Percentiles rank a stretch among this genome's conserved stretches.
Evolutionary conservation across 306 rosid genomes (phyloP).

Genomic region (Adenanthera pavonina): DNA sequence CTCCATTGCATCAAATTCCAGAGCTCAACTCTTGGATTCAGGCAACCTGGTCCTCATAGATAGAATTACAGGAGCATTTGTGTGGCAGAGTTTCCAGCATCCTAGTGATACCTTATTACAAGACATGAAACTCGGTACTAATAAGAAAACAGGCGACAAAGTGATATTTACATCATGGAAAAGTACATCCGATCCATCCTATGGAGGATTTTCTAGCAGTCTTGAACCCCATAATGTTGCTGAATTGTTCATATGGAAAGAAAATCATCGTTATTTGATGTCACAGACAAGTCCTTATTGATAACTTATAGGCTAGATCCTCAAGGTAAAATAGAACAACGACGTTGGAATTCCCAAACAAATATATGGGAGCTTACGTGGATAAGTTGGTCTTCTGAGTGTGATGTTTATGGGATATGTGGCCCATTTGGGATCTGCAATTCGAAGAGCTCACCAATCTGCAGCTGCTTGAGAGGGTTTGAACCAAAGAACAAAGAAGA

Average conservation of each 20-base stretch:
- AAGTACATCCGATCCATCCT: slow-evolving; percentile 34
- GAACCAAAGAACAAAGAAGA: slow-evolving; percentile 12
- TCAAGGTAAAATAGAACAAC: neutral
- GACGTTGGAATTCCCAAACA: neutral
- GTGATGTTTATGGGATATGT: slow-evolving; percentile 21
- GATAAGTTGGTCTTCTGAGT: no score
- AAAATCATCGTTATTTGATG: neutral
- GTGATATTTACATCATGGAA: slow-evolving; percentile 38
- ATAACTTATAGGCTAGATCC: neutral
- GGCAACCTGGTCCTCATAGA: slow-evolving; percentile 44
- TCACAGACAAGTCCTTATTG: no score
- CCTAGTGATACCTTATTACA: slow-evolving; percentile 1
- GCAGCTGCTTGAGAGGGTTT: neutral
- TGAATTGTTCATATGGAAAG: neutral
- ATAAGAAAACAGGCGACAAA: neutral
- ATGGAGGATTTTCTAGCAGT: neutral
- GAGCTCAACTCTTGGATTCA: slow-evolving; percentile 42
- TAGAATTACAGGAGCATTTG: neutral
- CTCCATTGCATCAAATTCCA: slow-evolving; percentile 23
- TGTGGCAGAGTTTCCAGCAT: slow-evolving; percentile 33
- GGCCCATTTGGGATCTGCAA: slow-evolving; percentile 45
- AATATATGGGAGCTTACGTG: neutral
- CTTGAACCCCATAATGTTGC: slow-evolving; percentile 10
- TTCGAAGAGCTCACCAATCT: neutral
- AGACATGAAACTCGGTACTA: neutral